A percentile compares a stretch with the other conserved stretches of the same genome.
Conservation (phyloP, 1,139 yeast species). For the Lodderomyces orthopsilosis region DNA sequence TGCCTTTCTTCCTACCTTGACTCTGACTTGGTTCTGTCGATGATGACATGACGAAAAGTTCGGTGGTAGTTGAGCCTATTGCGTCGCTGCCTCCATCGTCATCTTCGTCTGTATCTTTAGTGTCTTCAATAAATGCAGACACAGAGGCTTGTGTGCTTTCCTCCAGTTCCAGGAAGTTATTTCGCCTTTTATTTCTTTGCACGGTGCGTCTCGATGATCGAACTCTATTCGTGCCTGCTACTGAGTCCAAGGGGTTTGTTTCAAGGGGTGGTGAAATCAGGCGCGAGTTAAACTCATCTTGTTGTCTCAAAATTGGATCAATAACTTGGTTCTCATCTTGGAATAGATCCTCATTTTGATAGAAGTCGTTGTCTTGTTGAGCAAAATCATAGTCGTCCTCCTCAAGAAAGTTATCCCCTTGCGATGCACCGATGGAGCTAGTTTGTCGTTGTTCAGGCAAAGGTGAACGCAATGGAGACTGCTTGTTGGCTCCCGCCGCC, state of each 20-base stretch:
- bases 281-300: background rate
- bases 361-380: constrained; percentile 13
- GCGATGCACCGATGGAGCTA: background rate
- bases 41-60: background rate
- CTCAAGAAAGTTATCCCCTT: background rate
- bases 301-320: background rate
- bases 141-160: background rate
- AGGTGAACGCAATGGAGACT: constrained; percentile 36
- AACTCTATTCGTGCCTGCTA: background rate
- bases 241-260: background rate
- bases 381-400: constrained; percentile 8
- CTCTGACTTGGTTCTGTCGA: background rate
- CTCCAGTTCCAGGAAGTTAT: background rate
- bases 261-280: background rate
- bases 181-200: constrained; percentile 1
- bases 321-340: background rate
- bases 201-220: constrained; percentile 1
- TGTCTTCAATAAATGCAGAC: background rate
- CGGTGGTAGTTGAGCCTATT: background rate
- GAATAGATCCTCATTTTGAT: background rate
- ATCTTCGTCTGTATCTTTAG: constrained; percentile 1
- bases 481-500: constrained; percentile 22
- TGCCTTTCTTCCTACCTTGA: background rate
- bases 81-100: constrained; percentile 1
- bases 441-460: constrained; percentile 21